Conservation (phyloP, 2,329 filamentous ascomycete genomes). For the Apiospora hydei region DNA sequence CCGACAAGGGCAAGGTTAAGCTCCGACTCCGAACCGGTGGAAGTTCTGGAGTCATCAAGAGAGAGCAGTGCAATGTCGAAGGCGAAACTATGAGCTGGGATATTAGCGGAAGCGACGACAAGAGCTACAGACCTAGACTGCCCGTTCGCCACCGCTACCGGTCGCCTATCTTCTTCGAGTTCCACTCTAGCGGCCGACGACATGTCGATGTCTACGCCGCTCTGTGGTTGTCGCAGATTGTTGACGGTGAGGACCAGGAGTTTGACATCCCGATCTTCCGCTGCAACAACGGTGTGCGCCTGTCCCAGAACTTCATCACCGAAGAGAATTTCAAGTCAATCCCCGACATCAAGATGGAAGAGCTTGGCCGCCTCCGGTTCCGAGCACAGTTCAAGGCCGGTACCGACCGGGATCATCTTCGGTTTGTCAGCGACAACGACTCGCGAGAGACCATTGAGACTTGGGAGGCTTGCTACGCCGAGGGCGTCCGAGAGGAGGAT, state of each 20-base stretch:
- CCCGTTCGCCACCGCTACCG: conserved; percentile 92
- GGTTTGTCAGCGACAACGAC: conserved; percentile 86
- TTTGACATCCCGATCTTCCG: conserved; percentile 93
- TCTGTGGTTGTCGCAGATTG: conserved; percentile 85
- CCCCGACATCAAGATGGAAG: conserved; percentile 78
- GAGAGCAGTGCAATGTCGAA: conserved; percentile 68
- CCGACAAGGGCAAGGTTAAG: conserved; percentile 69
- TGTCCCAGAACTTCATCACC: conserved; percentile 93
- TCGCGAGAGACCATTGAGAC: conserved; percentile 92
- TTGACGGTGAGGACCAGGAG: conserved; percentile 78
- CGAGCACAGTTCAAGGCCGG: conserved; percentile 85
- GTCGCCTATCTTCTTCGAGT: conserved; percentile 88
- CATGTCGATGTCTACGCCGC: conserved; percentile 77
- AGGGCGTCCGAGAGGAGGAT: conserved; percentile 78
- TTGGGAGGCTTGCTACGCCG: conserved; percentile 90
- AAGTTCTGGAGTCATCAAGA: conserved; percentile 74
- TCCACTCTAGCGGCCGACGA: conserved; percentile 74
- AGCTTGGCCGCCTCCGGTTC: conserved; percentile 84
- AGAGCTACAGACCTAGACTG: conserved; percentile 66
- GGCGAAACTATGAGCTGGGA: conserved; percentile 60
- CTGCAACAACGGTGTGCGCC: conserved; percentile 74
- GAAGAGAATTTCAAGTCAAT: conserved; percentile 74
- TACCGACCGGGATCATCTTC: conserved; percentile 84
- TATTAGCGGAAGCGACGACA: conserved; percentile 49
- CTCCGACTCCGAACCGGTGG: conserved; percentile 85